Evolutionary conservation across 371 early-diverging fungal genomes (phyloP).

Genomic region (Dinochytrium kinnereticum): DNA sequence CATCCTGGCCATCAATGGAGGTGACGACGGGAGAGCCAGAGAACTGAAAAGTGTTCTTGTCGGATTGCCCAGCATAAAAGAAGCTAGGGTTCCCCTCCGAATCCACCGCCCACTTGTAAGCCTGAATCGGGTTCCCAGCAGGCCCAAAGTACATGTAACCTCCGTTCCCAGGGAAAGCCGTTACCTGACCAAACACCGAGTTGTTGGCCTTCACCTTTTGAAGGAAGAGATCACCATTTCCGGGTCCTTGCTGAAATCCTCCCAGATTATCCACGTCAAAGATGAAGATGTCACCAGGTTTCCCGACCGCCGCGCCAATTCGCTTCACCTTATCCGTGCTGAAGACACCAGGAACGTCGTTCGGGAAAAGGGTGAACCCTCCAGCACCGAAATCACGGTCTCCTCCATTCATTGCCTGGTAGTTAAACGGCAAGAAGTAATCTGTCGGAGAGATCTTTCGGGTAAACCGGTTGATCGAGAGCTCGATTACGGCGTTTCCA

Average conservation of each 20-base stretch:
- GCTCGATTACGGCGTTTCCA: conserved; percentile 17
- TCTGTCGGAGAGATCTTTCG: background rate
- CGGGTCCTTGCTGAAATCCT: conserved; percentile 10
- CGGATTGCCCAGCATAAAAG: background rate
- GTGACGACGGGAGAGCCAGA: conserved; percentile 24
- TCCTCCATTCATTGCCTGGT: conserved; percentile 5
- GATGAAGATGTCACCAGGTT: conserved; percentile 14
- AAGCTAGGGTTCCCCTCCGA: background rate
- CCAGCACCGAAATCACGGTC: conserved; percentile 25
- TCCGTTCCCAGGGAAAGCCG: conserved; percentile 1
- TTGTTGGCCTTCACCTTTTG: background rate
- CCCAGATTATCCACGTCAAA: conserved; percentile 18
- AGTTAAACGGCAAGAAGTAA: conserved; percentile 20
- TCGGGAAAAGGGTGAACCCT: conserved; percentile 13
- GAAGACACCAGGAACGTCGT: conserved; percentile 3
- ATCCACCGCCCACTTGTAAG: conserved; percentile 10
- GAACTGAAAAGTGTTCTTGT: background rate
- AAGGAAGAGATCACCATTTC: background rate
- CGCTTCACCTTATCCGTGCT: background rate
- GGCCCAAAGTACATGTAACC: conserved; percentile 5
- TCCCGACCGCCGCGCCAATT: conserved; percentile 11
- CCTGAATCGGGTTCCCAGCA: conserved; percentile 2
- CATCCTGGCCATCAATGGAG: background rate
- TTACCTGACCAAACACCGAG: background rate
- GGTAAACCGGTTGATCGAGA: background rate